Evolutionary conservation across 2,329 filamentous ascomycete genomes (phyloP).

Genomic region (Pseudogymnoascus destructans): DNA sequence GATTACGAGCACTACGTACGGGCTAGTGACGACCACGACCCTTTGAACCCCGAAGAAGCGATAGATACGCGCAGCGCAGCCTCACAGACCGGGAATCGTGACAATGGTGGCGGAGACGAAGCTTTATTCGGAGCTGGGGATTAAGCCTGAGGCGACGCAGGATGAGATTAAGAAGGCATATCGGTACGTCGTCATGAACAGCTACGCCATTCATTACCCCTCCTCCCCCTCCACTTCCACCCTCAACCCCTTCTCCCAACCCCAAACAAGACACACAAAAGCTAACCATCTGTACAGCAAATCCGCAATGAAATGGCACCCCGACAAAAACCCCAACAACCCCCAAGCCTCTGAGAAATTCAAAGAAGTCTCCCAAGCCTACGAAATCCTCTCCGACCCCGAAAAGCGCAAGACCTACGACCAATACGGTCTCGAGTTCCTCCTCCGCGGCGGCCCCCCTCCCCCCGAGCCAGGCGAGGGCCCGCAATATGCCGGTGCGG

Average conservation of each 20-base stretch:
- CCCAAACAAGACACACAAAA: background rate
- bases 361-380: constrained; percentile 95
- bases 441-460: constrained; percentile 66
- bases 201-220: constrained; percentile 3
- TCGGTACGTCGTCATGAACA: constrained; percentile 41
- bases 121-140: constrained; percentile 74
- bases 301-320: constrained; percentile 81
- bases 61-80: background rate
- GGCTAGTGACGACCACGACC: background rate
- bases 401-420: constrained; percentile 96
- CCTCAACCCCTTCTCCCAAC: background rate
- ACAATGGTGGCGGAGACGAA: constrained; percentile 90
- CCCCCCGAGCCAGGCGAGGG: constrained; percentile 47
- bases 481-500: constrained; percentile 36
- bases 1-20: background rate
- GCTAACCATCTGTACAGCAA: constrained; percentile 41
- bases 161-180: constrained; percentile 98
- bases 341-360: constrained; percentile 80
- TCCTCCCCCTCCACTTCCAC: background rate
- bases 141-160: constrained; percentile 69
- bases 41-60: background rate
- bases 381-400: constrained; percentile 93
- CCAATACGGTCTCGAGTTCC: constrained; percentile 84
- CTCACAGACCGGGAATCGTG: constrained; percentile 5
- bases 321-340: constrained; percentile 96